A percentile compares a stretch with the other conserved stretches of the same genome.
Evolutionary conservation across 345 rosid species (phyloP).

Genomic region (Euphorbia tirucalli): DNA sequence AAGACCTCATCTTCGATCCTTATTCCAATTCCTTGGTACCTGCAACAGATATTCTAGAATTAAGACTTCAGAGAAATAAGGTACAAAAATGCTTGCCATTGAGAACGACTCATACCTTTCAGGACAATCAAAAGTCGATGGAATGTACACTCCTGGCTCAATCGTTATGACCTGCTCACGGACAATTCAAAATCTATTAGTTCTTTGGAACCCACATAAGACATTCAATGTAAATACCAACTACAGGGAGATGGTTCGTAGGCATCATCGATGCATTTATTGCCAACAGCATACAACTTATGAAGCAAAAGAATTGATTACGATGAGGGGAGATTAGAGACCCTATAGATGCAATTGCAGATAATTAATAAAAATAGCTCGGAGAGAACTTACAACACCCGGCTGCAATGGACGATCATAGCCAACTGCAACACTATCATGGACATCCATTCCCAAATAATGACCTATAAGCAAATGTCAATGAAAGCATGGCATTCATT

Average conservation of each 20-base stretch:
- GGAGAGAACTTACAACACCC: constrained; percentile 72
- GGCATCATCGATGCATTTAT: neutral
- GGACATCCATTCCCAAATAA: constrained; percentile 98
- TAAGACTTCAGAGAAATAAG: neutral
- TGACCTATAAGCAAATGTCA: constrained; percentile 59
- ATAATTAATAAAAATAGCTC: neutral
- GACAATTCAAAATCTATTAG: constrained; percentile 17
- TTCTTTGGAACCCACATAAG: neutral
- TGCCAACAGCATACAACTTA: neutral
- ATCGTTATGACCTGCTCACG: constrained; percentile 82
- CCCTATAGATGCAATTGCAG: neutral
- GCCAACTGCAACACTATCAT: constrained; percentile 73
- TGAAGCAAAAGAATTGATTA: neutral
- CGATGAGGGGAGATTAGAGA: neutral
- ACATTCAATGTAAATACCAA: neutral
- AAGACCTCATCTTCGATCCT: constrained; percentile 97
- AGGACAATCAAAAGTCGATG: constrained; percentile 51
- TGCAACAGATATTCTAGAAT: constrained; percentile 28
- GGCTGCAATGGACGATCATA: constrained; percentile 77
- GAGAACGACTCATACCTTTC: constrained; percentile 51
- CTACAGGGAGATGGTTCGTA: neutral
- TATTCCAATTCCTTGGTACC: constrained; percentile 80
- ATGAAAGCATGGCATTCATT: neutral
- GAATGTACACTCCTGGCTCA: constrained; percentile 93
- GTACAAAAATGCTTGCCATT: neutral